Evolutionary conservation across 2,329 filamentous ascomycete species (phyloP), one percentile per base, ranked within the genome.

Genomic region (Microcyclospora tardicrescens): DNA sequence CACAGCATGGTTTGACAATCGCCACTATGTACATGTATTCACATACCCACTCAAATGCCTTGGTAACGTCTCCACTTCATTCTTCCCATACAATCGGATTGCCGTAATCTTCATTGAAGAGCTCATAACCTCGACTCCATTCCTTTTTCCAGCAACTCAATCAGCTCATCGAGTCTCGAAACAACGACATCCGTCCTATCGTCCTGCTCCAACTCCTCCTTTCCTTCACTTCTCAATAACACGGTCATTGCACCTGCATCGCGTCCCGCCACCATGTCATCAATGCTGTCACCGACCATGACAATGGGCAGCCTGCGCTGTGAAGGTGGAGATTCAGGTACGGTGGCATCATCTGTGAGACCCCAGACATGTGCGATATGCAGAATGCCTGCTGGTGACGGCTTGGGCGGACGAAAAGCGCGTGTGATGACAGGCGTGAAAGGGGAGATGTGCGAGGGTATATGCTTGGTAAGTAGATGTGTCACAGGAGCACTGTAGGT

Each of bases 211-310:
- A 60, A 38, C 4, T 58, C 57, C 46, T 59, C 57, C 38, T 59
- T 60, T 0, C 57, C 58, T 16, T 48, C 44, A 43, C 57, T 59
- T 29, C 46, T 43, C 33, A 98, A 66, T 56, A 96, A 57, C n/a
- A 96, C 86, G 0, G 91, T 96, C 28, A 85, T 82, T 1, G 87
- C 84, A 1, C 89, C 89, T 0, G 89, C 89, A 37, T 69, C 70
- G 43, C 80, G 73, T 0, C 91, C 89, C 1, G 89, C 85, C 6
- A 80, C 83, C 76, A 96, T 93, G 57, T 98, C 91, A 58, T 96
- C 91, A 39, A 93, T 76, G 12, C 80, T 86, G 41, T 73, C 71
- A 9, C 68, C 69, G 0, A 73, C 66, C 60, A 72, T 72, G 40
- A 75, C 67, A 36, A 74, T 40, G 2, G 57, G 57, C 11, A 59